A percentile compares a stretch with the other conserved stretches of the same genome.
Evolutionary conservation across 2,329 filamentous ascomycete species (phyloP).

Genomic region (Botrytis byssoidea): DNA sequence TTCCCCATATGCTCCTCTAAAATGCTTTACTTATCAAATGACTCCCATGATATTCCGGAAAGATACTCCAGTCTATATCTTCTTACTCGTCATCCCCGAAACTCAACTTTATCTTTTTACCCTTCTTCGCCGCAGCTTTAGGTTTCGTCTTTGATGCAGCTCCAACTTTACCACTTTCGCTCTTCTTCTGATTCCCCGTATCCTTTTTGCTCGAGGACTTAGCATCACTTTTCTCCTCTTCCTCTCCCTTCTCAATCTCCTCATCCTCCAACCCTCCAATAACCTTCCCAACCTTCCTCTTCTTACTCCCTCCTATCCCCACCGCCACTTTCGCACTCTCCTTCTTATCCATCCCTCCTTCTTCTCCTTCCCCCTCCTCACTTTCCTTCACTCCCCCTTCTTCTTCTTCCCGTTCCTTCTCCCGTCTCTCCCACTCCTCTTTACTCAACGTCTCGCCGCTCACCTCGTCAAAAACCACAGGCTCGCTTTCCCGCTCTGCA

Average conservation of each 20-base stretch:
- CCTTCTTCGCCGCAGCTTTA: constrained; percentile 40
- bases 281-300: constrained; percentile 55
- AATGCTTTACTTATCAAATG: neutral
- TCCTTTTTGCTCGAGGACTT: neutral
- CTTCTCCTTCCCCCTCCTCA: neutral
- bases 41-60: too few species aligned
- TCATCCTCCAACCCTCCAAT: constrained; percentile 42
- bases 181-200: neutral
- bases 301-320: constrained; percentile 48
- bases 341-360: constrained; percentile 42
- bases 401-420: constrained; percentile 31
- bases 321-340: constrained; percentile 44
- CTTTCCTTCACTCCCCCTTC: constrained; percentile 23
- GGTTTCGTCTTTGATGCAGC: constrained; percentile 33
- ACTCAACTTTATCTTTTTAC: constrained; percentile 64
- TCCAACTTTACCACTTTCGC: neutral
- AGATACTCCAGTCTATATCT: neutral
- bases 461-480: constrained; percentile 70
- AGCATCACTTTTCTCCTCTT: neutral
- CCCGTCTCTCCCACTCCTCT: constrained; percentile 40
- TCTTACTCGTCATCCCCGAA: constrained; percentile 58
- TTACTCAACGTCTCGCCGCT: constrained; percentile 56
- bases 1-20: neutral
- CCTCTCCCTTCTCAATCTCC: neutral
- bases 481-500: constrained; percentile 73